Conservation (phyloP, 352 stramenopile genomes). For the Phytophthora cactorum region DNA sequence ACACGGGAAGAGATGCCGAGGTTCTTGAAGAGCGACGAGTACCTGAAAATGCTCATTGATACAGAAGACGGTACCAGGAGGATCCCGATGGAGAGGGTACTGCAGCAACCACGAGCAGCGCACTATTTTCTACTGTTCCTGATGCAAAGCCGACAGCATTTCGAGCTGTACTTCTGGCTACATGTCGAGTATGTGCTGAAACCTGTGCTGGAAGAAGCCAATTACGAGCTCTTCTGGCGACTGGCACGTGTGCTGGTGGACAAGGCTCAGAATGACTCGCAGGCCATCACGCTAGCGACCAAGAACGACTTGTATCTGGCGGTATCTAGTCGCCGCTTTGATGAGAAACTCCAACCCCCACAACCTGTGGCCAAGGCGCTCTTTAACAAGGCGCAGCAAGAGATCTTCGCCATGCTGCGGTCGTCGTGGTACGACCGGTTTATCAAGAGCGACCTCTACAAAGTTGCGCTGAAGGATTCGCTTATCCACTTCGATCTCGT, state of each 20-base stretch:
- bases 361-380: conserved; percentile 52
- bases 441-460: conserved; percentile 87
- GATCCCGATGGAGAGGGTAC: conserved; percentile 81
- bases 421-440: conserved; percentile 87
- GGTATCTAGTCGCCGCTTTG: conserved; percentile 46
- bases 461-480: conserved; percentile 78
- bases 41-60: conserved; percentile 85
- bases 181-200: conserved; percentile 90
- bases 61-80: conserved; percentile 78
- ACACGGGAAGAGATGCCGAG: conserved; percentile 81
- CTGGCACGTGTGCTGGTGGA: conserved; percentile 67
- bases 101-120: conserved; percentile 77
- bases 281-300: conserved; percentile 77
- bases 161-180: conserved; percentile 90
- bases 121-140: conserved; percentile 90
- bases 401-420: conserved; percentile 83
- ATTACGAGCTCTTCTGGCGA: conserved; percentile 70
- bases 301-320: conserved; percentile 73
- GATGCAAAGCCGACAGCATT: conserved; percentile 89
- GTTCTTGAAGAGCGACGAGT: conserved; percentile 87
- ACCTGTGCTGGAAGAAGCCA: conserved; percentile 55
- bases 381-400: conserved; percentile 74
- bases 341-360: conserved; percentile 47
- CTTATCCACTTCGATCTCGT: conserved; percentile 66
- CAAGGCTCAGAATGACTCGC: conserved; percentile 79